Conservation (phyloP, 2,329 filamentous ascomycete species). For the Scedosporium dehoogii region DNA sequence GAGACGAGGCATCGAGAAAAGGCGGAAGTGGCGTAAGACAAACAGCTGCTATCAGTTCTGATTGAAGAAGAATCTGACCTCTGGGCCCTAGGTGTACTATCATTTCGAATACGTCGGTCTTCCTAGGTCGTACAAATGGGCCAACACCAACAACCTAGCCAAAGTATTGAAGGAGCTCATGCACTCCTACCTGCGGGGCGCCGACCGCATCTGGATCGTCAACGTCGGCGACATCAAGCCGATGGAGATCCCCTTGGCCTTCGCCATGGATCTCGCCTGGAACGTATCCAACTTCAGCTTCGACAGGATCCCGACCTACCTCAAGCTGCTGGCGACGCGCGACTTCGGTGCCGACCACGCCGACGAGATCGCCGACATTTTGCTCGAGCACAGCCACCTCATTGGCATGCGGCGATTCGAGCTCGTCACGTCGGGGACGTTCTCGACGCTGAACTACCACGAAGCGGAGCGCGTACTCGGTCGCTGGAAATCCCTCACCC, state of each 20-base stretch:
- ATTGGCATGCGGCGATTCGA: constrained; percentile 44
- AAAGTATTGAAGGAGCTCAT: constrained; percentile 31
- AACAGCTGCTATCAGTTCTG: background rate
- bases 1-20: constrained; percentile 39
- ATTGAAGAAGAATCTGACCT: background rate
- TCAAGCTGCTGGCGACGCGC: constrained; percentile 13
- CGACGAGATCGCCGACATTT: constrained; percentile 40
- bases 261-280: constrained; percentile 50
- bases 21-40: constrained; percentile 43
- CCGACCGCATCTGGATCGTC: constrained; percentile 52
- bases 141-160: constrained; percentile 43
- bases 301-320: constrained; percentile 19
- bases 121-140: constrained; percentile 44
- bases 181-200: constrained; percentile 43
- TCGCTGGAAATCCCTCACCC: constrained; percentile 37
- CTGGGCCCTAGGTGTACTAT: constrained; percentile 38
- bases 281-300: constrained; percentile 23
- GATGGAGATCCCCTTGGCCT: constrained; percentile 43
- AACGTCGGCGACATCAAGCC: constrained; percentile 58
- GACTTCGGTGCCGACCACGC: constrained; percentile 45
- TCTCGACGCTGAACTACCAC: constrained; percentile 30
- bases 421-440: background rate
- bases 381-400: constrained; percentile 38
- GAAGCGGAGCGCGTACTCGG: constrained; percentile 49
- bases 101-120: constrained; percentile 43